Evolutionary conservation across 495 filamentous ascomycete species (phyloP), one percentile per base, ranked within the genome.

Genomic region (Aspergillus taichungensis): DNA sequence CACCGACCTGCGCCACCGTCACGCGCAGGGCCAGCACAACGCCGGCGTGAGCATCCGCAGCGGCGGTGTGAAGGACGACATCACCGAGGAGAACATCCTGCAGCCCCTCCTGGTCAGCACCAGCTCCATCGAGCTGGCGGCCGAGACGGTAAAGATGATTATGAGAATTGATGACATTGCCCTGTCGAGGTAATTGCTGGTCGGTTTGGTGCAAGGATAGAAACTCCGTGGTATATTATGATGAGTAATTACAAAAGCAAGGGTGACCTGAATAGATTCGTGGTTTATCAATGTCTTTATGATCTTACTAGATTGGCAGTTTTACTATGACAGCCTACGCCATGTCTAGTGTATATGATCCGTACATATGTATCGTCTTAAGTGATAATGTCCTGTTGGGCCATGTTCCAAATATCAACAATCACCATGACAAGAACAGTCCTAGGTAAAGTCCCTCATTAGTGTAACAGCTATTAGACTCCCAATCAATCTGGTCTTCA

Each of bases 111-210:
- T 98, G 42, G 92, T 98, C 37, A 94, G 86, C 73, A 98, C 92
- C 32, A 96, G 90, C 63, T 89, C 92, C 3, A 91, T 98, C 60
- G 88, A 98, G 72, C 68, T 98, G 60, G 92, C 94, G 32, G 87
- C 88, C 3, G 92, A 98, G 75, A 97, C 92, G 45, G 89, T 95
- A 52, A 98, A 97, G 78, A 94, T 97, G 88, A 84, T 96, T 67
- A 77, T 96, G 68, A 82, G 90, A 69, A 95, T 96, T 70, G 90
- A 95, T 68, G 90, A 96, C 67, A 91, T 94, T 67, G 86, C 85
- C 40, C 65, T 85, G 56, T 79, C 77, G 56, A 63, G 78, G 61
- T 82, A 70, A 63, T 37, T 27, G n/a, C n/a, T 38, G 28, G 32
- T 10, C 30, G 10, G 35, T 35, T 29, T 14, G 8, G 39, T n/a